These are phyloP conservation scores for Rhizopogon parksii DNA, from an alignment of 1,284 basidiomycete species.

Conservation along the genomic window DNA sequence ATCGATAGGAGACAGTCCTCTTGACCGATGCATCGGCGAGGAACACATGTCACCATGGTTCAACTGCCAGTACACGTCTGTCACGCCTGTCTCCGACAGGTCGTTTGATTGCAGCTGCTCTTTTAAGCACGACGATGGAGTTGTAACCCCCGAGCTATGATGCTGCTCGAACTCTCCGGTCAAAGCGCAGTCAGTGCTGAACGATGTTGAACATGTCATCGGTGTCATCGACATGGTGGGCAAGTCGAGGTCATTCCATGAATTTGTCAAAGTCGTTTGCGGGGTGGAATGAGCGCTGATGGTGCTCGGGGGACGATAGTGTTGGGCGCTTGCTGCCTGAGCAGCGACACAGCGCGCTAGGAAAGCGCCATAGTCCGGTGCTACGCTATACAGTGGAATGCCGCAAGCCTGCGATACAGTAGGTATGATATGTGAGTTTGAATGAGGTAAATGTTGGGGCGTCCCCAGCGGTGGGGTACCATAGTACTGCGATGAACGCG, in stretches of 20 bases:
- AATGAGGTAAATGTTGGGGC: not conserved
- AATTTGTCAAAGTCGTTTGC: not conserved
- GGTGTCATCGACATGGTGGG: not conserved
- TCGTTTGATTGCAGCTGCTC: not conserved
- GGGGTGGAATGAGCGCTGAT: not conserved
- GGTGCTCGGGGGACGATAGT: not conserved
- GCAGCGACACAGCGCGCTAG: too few relatives aligned
- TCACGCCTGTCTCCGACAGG: not conserved
- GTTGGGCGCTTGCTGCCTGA: not conserved
- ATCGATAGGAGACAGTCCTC: slow-evolving; percentile 1
- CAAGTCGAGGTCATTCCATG: not conserved
- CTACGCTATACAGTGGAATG: not conserved
- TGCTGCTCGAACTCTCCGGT: not conserved
- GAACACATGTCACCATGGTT: too few relatives aligned
- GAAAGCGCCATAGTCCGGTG: not conserved
- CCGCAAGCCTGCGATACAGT: not conserved
- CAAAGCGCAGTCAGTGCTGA: not conserved
- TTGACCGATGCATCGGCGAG: not conserved
- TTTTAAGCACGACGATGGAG: not conserved
- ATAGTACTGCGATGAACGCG: not conserved
- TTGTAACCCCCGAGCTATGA: not conserved
- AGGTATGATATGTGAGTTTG: not conserved
- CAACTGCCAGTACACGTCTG: not conserved
- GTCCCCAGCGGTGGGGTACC: not conserved
- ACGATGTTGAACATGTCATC: not conserved